Evolutionary conservation across 139 green algal genomes (phyloP).

Genomic region (Picochlorum sp.): DNA sequence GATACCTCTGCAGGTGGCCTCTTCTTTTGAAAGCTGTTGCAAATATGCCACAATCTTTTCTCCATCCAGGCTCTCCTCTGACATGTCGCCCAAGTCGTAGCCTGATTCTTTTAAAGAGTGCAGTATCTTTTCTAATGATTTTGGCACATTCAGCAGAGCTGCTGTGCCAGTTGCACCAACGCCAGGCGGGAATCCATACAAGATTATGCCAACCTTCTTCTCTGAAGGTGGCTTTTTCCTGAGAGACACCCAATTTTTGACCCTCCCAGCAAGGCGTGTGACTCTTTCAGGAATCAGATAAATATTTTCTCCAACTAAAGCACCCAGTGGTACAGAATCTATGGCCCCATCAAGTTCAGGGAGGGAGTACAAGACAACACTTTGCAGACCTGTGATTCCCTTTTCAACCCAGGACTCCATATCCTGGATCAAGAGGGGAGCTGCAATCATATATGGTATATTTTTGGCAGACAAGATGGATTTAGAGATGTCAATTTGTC

Average conservation of each 20-base stretch:
- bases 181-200: constrained; percentile 84
- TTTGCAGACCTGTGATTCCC: constrained; percentile 80
- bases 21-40: constrained; percentile 19
- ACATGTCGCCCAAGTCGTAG: constrained; percentile 69
- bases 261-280: constrained; percentile 49
- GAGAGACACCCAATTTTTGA: constrained; percentile 70
- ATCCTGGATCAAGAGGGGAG: constrained; percentile 88
- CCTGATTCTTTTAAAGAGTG: constrained; percentile 48
- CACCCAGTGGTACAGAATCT: constrained; percentile 80
- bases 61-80: constrained; percentile 41
- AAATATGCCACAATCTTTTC: constrained; percentile 61
- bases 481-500: constrained; percentile 76
- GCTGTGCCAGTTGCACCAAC: constrained; percentile 93
- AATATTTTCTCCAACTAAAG: constrained; percentile 88
- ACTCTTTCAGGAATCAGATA: constrained; percentile 82
- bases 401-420: constrained; percentile 52
- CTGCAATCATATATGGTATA: constrained; percentile 90
- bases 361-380: constrained; percentile 90
- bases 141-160: constrained; percentile 93
- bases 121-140: constrained; percentile 67
- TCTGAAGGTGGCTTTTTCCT: constrained; percentile 36
- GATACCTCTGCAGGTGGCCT: constrained; percentile 23
- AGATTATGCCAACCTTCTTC: constrained; percentile 60
- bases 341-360: constrained; percentile 95
- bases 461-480: constrained; percentile 87